These are phyloP conservation scores for Fragaria nilgerrensis DNA, from an alignment of 306 rosid genomes.

Conservation along the genomic window DNA sequence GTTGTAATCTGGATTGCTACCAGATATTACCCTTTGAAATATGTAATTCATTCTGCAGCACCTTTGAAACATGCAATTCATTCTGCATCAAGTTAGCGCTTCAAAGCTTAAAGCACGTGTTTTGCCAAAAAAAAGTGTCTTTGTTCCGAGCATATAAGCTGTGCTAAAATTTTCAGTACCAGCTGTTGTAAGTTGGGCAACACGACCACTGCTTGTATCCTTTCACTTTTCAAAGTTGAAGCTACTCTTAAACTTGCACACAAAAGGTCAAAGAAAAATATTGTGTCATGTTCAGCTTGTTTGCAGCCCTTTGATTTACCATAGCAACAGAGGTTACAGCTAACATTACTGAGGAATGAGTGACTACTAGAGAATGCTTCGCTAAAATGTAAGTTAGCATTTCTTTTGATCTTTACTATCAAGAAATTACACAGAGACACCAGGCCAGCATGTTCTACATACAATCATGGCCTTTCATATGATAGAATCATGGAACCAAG, in stretches of 20 bases:
- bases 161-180: too few relatives aligned
- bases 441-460: conserved; percentile 34
- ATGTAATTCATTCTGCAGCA: too few relatives aligned
- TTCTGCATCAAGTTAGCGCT: too few relatives aligned
- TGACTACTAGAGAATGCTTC: neutral
- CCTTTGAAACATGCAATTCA: too few relatives aligned
- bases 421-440: conserved; percentile 28
- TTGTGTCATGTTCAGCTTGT: neutral
- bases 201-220: too few relatives aligned
- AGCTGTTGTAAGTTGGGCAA: too few relatives aligned
- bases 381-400: neutral
- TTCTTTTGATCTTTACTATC: neutral
- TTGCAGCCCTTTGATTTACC: neutral
- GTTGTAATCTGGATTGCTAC: too few relatives aligned
- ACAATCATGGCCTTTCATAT: conserved; percentile 34
- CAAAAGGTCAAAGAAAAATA: neutral
- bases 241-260: neutral
- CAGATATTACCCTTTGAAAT: too few relatives aligned
- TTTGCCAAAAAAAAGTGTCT: neutral
- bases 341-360: neutral
- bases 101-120: too few relatives aligned
- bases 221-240: too few relatives aligned
- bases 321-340: too few relatives aligned
- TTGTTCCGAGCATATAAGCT: neutral
- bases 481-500: neutral